Conservation (phyloP, 257 asterid species). For the Henckelia pumila region DNA sequence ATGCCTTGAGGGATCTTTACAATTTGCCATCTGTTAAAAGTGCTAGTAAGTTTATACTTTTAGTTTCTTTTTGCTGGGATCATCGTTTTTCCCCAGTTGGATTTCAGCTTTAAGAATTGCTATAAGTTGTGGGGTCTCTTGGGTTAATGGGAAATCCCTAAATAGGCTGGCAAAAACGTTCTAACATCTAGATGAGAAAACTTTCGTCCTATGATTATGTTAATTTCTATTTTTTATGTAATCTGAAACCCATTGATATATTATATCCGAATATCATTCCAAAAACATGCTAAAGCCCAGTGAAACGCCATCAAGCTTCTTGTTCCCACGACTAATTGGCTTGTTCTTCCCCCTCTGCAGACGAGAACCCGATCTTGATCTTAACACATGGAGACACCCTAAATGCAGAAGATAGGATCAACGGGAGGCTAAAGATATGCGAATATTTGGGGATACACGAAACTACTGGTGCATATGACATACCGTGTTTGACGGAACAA, state of each 20-base stretch:
- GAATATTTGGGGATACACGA: conserved; percentile 54
- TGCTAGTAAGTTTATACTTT: conserved; percentile 38
- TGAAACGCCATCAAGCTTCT: background rate
- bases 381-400: conserved; percentile 61
- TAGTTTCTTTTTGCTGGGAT: background rate
- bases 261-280: background rate
- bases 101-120: no score
- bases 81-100: no score
- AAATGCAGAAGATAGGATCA: conserved; percentile 48
- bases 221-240: no score
- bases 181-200: no score
- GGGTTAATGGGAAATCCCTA: no score
- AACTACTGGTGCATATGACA: conserved; percentile 60
- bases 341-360: conserved; percentile 35
- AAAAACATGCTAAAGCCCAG: background rate
- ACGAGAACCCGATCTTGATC: conserved; percentile 59
- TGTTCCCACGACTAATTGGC: background rate
- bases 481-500: conserved; percentile 59
- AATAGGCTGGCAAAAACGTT: no score
- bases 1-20: conserved; percentile 47
- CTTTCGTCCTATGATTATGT: no score
- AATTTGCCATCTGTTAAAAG: conserved; percentile 37
- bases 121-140: no score
- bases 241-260: no score
- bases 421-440: conserved; percentile 42